Conservation (phyloP, 2,329 filamentous ascomycete species). For the Pseudogymnoascus sp. region DNA sequence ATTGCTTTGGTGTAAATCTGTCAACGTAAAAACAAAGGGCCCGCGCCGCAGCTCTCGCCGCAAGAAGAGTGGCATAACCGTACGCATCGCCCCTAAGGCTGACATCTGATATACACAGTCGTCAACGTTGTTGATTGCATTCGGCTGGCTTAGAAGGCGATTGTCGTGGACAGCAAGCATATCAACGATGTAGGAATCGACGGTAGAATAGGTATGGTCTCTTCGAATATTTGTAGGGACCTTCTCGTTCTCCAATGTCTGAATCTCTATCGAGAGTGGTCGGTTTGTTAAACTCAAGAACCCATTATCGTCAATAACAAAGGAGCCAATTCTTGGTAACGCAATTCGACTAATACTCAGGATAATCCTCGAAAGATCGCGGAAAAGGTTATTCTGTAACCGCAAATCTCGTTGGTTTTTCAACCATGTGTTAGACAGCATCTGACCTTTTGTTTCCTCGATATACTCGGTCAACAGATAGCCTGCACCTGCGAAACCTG, state of each 20-base stretch:
- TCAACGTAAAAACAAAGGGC: slow-evolving; percentile 31
- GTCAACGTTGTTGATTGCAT: slow-evolving; percentile 24
- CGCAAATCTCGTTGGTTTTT: slow-evolving; percentile 18
- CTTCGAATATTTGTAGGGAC: slow-evolving; percentile 30
- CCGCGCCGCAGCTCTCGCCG: slow-evolving; percentile 23
- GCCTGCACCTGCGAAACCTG: slow-evolving; percentile 14
- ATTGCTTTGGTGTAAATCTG: slow-evolving; percentile 35
- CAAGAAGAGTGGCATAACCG: slow-evolving; percentile 21
- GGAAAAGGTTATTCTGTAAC: slow-evolving; percentile 21
- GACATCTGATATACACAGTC: slow-evolving; percentile 30
- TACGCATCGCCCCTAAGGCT: slow-evolving; percentile 26
- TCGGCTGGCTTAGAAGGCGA: slow-evolving; percentile 30
- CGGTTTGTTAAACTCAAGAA: slow-evolving; percentile 30
- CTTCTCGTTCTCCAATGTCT: slow-evolving; percentile 30
- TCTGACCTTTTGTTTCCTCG: slow-evolving; percentile 21
- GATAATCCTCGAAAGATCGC: slow-evolving; percentile 23
- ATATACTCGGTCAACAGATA: slow-evolving; percentile 29
- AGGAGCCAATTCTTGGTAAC: slow-evolving; percentile 30
- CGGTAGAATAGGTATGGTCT: slow-evolving; percentile 26
- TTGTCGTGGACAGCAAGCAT: slow-evolving; percentile 30
- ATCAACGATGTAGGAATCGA: slow-evolving; percentile 28
- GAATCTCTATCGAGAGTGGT: slow-evolving; percentile 29
- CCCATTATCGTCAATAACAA: slow-evolving; percentile 25
- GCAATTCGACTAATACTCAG: slow-evolving; percentile 22
- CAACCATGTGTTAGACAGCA: slow-evolving; percentile 27